These are phyloP conservation scores for Stemphylium vesicarium DNA, from an alignment of 2,329 filamentous ascomycete species.

Conservation along the genomic window DNA sequence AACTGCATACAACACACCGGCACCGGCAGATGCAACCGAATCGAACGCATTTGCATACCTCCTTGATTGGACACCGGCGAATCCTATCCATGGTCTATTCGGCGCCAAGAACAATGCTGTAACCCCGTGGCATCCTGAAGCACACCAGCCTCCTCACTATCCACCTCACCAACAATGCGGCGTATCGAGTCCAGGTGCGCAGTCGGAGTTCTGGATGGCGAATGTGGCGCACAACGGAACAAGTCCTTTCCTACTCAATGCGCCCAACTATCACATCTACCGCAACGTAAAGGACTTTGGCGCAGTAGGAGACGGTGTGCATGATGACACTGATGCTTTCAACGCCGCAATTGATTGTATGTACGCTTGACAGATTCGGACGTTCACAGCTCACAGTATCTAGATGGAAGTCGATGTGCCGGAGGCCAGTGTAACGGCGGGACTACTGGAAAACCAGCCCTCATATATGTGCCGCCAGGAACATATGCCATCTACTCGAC, in stretches of 20 bases:
- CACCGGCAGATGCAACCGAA: no score
- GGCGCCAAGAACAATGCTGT: no score
- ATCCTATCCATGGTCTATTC: no score
- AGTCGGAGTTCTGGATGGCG: not conserved
- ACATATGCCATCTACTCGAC: not conserved
- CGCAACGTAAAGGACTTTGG: constrained; percentile 1
- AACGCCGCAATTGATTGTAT: not conserved
- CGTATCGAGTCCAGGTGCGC: no score
- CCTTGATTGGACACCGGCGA: no score
- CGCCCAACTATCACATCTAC: not conserved
- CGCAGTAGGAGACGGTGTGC: not conserved
- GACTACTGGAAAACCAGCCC: not conserved
- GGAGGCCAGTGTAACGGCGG: not conserved
- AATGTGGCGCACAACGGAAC: not conserved
- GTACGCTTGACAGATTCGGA: no score
- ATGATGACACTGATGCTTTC: constrained; percentile 1
- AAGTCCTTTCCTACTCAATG: not conserved
- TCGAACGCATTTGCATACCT: no score
- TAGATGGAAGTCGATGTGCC: not conserved
- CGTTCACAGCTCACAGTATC: no score
- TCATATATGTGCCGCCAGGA: constrained; percentile 1
- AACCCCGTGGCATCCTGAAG: no score
- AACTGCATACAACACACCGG: no score
- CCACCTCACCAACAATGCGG: no score
- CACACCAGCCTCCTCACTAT: no score